Percentiles rank a stretch among this genome's conserved stretches.
Evolutionary conservation across 2,329 filamentous ascomycete species (phyloP).

Genomic region (Ceratocystis albifundus): DNA sequence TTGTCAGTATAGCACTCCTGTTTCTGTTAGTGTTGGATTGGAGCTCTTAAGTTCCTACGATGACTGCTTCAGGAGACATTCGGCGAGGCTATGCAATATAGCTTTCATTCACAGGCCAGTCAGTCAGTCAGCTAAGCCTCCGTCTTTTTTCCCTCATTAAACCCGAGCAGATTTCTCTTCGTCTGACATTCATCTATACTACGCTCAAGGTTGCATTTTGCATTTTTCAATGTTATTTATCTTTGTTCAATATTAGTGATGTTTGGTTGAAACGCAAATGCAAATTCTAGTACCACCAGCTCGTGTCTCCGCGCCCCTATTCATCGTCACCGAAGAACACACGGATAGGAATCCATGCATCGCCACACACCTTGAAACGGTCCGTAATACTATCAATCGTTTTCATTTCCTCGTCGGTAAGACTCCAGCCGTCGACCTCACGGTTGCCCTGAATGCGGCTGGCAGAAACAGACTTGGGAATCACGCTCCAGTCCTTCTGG

Average conservation of each 20-base stretch:
- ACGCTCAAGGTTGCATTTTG: neutral
- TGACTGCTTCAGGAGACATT: no score
- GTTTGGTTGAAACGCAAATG: neutral
- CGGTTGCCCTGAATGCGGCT: conserved; percentile 66
- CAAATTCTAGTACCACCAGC: neutral
- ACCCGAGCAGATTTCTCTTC: no score
- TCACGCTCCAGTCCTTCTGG: conserved; percentile 68
- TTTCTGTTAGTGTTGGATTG: neutral
- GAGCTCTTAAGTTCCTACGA: no score
- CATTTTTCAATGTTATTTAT: neutral
- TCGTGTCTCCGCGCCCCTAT: conserved; percentile 33
- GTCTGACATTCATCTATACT: no score
- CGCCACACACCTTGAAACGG: conserved; percentile 72
- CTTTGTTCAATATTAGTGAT: neutral
- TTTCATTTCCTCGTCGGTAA: conserved; percentile 61
- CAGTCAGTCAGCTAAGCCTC: no score
- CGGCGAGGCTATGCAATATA: no score
- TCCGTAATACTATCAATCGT: conserved; percentile 56
- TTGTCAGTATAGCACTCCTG: neutral
- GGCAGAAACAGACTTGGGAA: conserved; percentile 71
- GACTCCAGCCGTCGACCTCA: conserved; percentile 58
- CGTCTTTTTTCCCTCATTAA: no score
- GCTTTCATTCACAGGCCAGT: no score
- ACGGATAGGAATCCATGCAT: conserved; percentile 61
- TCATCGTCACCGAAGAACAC: conserved; percentile 79